phyloP scores from a whole-genome alignment of 2,329 filamentous ascomycete genomes.

The Beauveria australis region DNA sequence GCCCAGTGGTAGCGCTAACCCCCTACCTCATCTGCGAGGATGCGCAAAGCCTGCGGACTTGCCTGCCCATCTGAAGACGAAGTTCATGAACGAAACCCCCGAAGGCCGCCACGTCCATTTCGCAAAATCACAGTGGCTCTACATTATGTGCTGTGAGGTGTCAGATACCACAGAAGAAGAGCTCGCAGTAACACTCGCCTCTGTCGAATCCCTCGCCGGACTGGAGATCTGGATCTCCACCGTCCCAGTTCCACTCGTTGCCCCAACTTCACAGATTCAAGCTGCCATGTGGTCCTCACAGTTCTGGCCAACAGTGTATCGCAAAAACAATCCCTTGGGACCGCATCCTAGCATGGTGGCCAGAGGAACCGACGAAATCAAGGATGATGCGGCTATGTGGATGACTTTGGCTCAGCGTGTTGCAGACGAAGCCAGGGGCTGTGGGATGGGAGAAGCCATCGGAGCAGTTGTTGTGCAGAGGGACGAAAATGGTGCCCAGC shows the following conservation, averaged over 20 bases:
- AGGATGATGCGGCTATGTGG: slow-evolving; percentile 54
- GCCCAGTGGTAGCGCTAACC: slow-evolving; percentile 54
- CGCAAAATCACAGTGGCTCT: slow-evolving; percentile 52
- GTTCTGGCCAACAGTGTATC: slow-evolving; percentile 81
- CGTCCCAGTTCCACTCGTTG: slow-evolving; percentile 61
- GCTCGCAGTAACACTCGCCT: slow-evolving; percentile 38
- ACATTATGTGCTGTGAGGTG: slow-evolving; percentile 46
- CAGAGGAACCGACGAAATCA: slow-evolving; percentile 61
- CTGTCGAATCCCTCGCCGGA: slow-evolving; percentile 40
- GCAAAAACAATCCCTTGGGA: slow-evolving; percentile 79
- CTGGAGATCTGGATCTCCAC: slow-evolving; percentile 49
- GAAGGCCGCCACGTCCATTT: slow-evolving; percentile 49
- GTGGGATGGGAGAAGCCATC: slow-evolving; percentile 58
- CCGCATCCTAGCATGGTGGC: slow-evolving; percentile 70
- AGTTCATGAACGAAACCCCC: slow-evolving; percentile 51
- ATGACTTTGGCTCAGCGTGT: slow-evolving; percentile 59
- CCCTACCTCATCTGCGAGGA: slow-evolving; percentile 63
- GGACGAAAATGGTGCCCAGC: slow-evolving; percentile 38
- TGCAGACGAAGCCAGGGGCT: slow-evolving; percentile 48
- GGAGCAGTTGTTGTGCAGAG: slow-evolving; percentile 71
- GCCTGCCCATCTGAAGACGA: slow-evolving; percentile 54
- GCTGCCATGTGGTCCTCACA: slow-evolving; percentile 64
- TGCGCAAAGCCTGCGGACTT: slow-evolving; percentile 66
- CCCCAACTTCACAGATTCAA: slow-evolving; percentile 68
- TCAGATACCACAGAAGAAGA: slow-evolving; percentile 45